phyloP scores from a whole-genome alignment of 2,329 filamentous ascomycete genomes.

The Magnaporthiopsis incrustans region DNA sequence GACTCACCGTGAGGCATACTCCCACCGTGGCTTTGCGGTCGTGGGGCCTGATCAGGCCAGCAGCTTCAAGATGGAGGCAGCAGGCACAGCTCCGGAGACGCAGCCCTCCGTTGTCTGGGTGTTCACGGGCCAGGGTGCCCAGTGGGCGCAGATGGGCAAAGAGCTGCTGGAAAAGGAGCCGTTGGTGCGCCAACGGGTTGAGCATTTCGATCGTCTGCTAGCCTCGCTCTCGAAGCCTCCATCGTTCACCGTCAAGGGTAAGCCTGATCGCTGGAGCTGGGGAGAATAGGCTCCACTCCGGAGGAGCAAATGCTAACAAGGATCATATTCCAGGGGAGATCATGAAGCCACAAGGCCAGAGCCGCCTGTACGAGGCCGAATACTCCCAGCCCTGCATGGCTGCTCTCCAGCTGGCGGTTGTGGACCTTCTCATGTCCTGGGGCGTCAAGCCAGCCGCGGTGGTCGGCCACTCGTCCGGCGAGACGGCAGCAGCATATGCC shows the following conservation, averaged over 20 bases:
- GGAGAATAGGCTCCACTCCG: neutral
- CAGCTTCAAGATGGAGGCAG: neutral
- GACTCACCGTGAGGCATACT: conserved; percentile 11
- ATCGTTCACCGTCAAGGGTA: conserved; percentile 16
- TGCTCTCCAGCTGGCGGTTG: conserved; percentile 22
- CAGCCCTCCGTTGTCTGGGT: conserved; percentile 9
- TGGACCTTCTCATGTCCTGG: conserved; percentile 18
- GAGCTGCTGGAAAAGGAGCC: conserved; percentile 14
- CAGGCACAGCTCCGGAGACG: neutral
- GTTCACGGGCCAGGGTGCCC: conserved; percentile 27
- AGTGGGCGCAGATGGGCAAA: conserved; percentile 25
- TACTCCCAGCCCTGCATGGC: conserved; percentile 9
- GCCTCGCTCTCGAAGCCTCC: conserved; percentile 16
- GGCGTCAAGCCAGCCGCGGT: conserved; percentile 13
- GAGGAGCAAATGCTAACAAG: neutral
- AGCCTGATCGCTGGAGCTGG: neutral
- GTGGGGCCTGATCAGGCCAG: neutral
- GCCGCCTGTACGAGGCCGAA: conserved; percentile 11
- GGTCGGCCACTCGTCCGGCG: conserved; percentile 14
- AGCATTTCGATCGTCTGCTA: conserved; percentile 9
- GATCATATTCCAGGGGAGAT: conserved; percentile 5
- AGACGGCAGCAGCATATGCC: conserved; percentile 15
- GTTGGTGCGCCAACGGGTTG: conserved; percentile 2
- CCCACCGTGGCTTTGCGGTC: conserved; percentile 14
- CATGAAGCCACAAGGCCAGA: neutral